Evolutionary conservation across 306 rosid species (phyloP).

Genomic region (Casuarina equisetifolia): DNA sequence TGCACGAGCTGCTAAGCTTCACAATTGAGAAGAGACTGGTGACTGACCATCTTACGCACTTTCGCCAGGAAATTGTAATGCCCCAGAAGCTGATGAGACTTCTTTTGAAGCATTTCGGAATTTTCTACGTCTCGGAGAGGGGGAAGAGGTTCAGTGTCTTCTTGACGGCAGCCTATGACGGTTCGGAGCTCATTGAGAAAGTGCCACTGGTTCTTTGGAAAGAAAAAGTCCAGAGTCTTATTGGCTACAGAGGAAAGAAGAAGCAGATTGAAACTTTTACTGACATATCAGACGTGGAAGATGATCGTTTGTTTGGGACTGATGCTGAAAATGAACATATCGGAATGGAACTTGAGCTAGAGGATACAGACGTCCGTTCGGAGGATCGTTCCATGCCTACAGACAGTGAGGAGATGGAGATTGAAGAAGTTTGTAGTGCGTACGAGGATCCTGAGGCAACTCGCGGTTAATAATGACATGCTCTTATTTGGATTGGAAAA

Average conservation of each 20-base stretch:
- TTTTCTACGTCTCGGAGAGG: constrained; percentile 89
- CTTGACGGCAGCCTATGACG: constrained; percentile 74
- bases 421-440: constrained; percentile 43
- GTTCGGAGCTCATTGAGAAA: constrained; percentile 70
- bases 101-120: constrained; percentile 77
- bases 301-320: constrained; percentile 27
- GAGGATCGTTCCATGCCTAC: constrained; percentile 40
- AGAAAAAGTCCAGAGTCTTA: constrained; percentile 58
- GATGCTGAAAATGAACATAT: constrained; percentile 46
- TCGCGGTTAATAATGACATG: constrained; percentile 10
- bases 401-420: constrained; percentile 57
- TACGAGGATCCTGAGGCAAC: constrained; percentile 29
- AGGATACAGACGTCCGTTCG: constrained; percentile 29
- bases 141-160: constrained; percentile 90
- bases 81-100: constrained; percentile 94
- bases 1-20: constrained; percentile 86
- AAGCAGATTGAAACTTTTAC: constrained; percentile 52
- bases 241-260: constrained; percentile 67
- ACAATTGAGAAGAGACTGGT: constrained; percentile 81
- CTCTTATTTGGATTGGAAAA: not conserved
- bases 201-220: constrained; percentile 74
- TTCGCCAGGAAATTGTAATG: constrained; percentile 79
- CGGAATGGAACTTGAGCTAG: constrained; percentile 38
- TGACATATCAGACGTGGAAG: constrained; percentile 64
- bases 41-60: constrained; percentile 90